phyloP scores from a whole-genome alignment of 2,329 filamentous ascomycete species.

The Leptographium flavum region DNA sequence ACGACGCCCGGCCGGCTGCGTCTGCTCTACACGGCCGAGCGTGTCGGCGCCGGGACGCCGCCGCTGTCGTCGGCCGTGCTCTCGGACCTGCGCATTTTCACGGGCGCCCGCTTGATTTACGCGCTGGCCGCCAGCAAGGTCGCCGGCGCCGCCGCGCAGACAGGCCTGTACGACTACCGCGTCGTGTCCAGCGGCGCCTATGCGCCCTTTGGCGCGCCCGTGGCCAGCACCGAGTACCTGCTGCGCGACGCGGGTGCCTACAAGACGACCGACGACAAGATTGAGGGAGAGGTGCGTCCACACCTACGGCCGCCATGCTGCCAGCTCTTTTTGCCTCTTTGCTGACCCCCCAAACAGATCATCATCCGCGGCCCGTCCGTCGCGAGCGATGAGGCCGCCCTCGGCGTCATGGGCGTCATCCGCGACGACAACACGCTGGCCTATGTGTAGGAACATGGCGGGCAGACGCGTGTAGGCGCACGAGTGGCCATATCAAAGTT shows the following conservation, averaged over 20 bases:
- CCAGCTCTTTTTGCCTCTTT: no score
- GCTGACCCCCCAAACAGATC: constrained; percentile 35
- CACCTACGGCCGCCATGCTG: background rate
- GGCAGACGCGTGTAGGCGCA: background rate
- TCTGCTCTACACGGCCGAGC: constrained; percentile 66
- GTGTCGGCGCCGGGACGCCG: constrained; percentile 46
- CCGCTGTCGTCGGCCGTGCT: constrained; percentile 55
- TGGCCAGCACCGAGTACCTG: constrained; percentile 67
- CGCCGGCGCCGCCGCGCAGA: constrained; percentile 83
- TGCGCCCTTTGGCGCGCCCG: constrained; percentile 68
- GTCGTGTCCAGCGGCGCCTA: constrained; percentile 22
- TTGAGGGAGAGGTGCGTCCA: constrained; percentile 46
- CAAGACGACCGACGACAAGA: constrained; percentile 48
- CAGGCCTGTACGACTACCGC: constrained; percentile 31
- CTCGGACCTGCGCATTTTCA: constrained; percentile 70
- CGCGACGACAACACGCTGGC: constrained; percentile 61
- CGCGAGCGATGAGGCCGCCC: constrained; percentile 45
- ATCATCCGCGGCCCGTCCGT: constrained; percentile 61
- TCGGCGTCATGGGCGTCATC: constrained; percentile 52
- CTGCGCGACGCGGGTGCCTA: constrained; percentile 46
- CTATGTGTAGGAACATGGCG: constrained; percentile 24
- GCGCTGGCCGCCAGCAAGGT: constrained; percentile 69
- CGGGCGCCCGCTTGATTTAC: constrained; percentile 68
- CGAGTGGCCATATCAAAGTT: no score
- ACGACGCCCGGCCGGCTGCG: constrained; percentile 60